Evolutionary conservation across 1,284 basidiomycete species (phyloP).

Genomic region (Meira miltonrushii): DNA sequence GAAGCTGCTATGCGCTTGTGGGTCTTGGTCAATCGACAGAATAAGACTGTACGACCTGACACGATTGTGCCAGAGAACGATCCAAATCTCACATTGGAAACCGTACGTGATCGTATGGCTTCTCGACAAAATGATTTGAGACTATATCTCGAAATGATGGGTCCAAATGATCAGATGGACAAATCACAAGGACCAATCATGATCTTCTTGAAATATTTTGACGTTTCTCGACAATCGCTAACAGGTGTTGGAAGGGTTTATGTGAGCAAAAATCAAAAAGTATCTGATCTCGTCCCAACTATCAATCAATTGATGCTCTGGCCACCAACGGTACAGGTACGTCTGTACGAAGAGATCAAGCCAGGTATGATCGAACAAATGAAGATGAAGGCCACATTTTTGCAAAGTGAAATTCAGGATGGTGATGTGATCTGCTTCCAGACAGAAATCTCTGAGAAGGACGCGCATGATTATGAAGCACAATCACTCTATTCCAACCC

Average conservation of each 20-base stretch:
- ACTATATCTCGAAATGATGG: constrained; percentile 81
- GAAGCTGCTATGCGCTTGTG: constrained; percentile 86
- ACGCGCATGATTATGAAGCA: constrained; percentile 71
- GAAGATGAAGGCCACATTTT: constrained; percentile 91
- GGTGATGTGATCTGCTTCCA: constrained; percentile 99
- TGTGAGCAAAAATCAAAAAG: constrained; percentile 80
- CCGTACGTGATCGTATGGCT: constrained; percentile 96
- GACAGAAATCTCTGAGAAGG: constrained; percentile 89
- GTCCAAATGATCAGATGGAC: constrained; percentile 56
- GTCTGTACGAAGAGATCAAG: constrained; percentile 99
- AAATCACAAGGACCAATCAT: constrained; percentile 53
- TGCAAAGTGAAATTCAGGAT: constrained; percentile 97
- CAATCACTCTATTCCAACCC: constrained; percentile 92
- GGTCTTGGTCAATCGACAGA: constrained; percentile 97
- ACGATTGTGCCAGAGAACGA: constrained; percentile 93
- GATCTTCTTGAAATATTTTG: constrained; percentile 99
- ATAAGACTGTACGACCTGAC: constrained; percentile 98
- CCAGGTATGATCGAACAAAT: constrained; percentile 99
- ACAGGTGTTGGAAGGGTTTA: constrained; percentile 84
- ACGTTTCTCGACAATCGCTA: constrained; percentile 85
- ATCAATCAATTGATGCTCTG: constrained; percentile 97
- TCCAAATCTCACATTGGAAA: constrained; percentile 71
- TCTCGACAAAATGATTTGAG: constrained; percentile 89
- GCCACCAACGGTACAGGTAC: constrained; percentile 88
- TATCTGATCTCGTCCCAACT: constrained; percentile 72